These are phyloP conservation scores for Astragalus glycyphyllos DNA, from an alignment of 306 rosid species.

Conservation along the genomic window DNA sequence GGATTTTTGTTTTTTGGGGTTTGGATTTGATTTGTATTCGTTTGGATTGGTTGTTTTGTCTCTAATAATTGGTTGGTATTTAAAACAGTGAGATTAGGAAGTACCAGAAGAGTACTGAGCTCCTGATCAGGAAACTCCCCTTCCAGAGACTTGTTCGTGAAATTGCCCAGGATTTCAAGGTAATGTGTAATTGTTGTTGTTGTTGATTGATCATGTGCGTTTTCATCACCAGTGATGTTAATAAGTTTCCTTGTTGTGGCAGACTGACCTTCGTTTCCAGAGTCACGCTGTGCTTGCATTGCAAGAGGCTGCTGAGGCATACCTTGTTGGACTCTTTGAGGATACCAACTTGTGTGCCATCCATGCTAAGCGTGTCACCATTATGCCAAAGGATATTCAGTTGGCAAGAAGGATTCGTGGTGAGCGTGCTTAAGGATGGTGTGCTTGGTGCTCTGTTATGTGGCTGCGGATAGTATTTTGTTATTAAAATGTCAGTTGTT, in stretches of 20 bases:
- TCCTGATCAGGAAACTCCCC: slow-evolving; percentile 85
- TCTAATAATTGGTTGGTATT: neutral
- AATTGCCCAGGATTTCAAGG: slow-evolving; percentile 97
- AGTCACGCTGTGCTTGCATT: slow-evolving; percentile 91
- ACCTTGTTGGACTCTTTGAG: slow-evolving; percentile 86
- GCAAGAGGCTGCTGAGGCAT: slow-evolving; percentile 97
- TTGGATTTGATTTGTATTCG: accelerated
- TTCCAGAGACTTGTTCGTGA: slow-evolving; percentile 97
- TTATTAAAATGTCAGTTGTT: slow-evolving; percentile 19
- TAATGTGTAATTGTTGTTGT: neutral
- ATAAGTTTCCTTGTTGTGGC: slow-evolving; percentile 5
- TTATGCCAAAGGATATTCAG: slow-evolving; percentile 96
- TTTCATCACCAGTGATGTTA: neutral
- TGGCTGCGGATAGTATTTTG: slow-evolving; percentile 62
- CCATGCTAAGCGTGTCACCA: slow-evolving; percentile 94
- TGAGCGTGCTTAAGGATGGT: slow-evolving; percentile 70
- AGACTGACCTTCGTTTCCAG: slow-evolving; percentile 97
- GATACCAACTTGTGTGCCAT: slow-evolving; percentile 93
- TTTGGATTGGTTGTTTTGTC: neutral
- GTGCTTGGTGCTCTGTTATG: neutral
- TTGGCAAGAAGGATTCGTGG: slow-evolving; percentile 90
- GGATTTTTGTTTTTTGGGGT: neutral
- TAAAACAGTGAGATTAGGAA: slow-evolving; percentile 82
- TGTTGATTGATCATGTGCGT: neutral
- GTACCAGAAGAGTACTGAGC: slow-evolving; percentile 93